Evolutionary conservation across 2,329 filamentous ascomycete genomes (phyloP).

Genomic region (Raffaelea deltoideospora): DNA sequence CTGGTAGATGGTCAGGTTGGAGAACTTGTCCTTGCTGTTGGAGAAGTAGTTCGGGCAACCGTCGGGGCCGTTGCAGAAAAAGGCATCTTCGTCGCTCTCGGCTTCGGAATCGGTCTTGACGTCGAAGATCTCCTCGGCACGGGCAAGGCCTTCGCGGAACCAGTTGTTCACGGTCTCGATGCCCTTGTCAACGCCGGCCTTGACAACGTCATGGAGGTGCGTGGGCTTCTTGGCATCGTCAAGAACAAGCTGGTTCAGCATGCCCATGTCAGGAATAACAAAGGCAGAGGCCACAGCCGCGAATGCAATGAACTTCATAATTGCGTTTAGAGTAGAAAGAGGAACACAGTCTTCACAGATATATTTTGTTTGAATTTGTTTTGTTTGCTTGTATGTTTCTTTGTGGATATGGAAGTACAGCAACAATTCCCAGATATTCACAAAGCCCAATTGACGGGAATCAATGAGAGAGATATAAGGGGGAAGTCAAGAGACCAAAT

Average conservation of each 20-base stretch:
- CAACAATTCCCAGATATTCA: too few species aligned
- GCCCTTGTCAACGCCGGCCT: slow-evolving; percentile 5
- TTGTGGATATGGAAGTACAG: too few species aligned
- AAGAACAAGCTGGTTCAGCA: slow-evolving; percentile 9
- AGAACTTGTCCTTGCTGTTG: slow-evolving; percentile 15
- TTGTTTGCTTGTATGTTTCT: too few species aligned
- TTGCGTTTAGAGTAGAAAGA: too few species aligned
- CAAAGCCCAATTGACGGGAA: too few species aligned
- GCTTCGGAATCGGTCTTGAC: background rate
- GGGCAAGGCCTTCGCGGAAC: slow-evolving; percentile 3
- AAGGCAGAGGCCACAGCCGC: slow-evolving; percentile 11
- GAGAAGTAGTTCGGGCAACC: background rate
- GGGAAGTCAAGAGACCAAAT: too few species aligned
- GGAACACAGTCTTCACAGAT: too few species aligned
- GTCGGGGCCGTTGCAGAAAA: background rate
- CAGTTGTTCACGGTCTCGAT: slow-evolving; percentile 7
- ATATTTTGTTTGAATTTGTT: too few species aligned
- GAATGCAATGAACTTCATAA: slow-evolving; percentile 12
- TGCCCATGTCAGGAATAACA: slow-evolving; percentile 9
- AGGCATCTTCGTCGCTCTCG: background rate
- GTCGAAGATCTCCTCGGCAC: background rate
- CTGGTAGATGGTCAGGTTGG: slow-evolving; percentile 65
- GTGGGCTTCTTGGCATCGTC: slow-evolving; percentile 3
- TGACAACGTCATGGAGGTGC: slow-evolving; percentile 4
- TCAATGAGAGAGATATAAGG: too few species aligned